phyloP scores from a whole-genome alignment of 225 moss, liverwort and hornwort genomes.

The Pseudoscleropodium purum region DNA sequence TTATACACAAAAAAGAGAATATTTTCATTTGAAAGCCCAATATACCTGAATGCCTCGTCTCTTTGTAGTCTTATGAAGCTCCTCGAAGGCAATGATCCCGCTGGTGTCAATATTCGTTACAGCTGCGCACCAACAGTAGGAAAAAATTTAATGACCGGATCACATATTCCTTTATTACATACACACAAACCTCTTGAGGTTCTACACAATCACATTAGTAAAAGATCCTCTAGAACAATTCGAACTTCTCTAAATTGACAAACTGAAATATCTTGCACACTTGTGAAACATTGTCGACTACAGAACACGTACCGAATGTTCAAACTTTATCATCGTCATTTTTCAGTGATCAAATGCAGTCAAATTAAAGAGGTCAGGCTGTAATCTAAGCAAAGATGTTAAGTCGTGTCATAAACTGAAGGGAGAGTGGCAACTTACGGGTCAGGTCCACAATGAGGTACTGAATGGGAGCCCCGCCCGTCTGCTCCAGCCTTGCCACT shows the following conservation, averaged over 20 bases:
- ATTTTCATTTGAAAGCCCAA: neutral
- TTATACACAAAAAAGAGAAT: neutral
- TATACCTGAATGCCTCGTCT: constrained; percentile 61
- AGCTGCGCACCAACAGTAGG: constrained; percentile 17
- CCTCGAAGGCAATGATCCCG: constrained; percentile 70
- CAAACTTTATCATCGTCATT: neutral
- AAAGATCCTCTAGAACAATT: neutral
- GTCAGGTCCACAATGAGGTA: constrained; percentile 50
- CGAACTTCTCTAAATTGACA: neutral
- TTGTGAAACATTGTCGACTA: neutral
- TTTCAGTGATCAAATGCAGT: neutral
- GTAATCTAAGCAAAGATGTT: neutral
- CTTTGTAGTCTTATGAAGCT: constrained; percentile 21
- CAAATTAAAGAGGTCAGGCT: too few species aligned
- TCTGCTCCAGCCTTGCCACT: neutral
- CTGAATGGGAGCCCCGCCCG: constrained; percentile 13
- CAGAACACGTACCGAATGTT: neutral
- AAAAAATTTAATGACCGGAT: neutral
- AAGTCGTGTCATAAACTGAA: too few species aligned
- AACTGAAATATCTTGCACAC: neutral
- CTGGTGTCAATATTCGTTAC: constrained; percentile 77
- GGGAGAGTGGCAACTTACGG: constrained; percentile 10
- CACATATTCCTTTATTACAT: neutral
- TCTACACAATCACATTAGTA: neutral
- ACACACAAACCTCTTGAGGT: neutral